Percentiles rank a stretch among this genome's conserved stretches.
Evolutionary conservation across 2,329 filamentous ascomycete genomes (phyloP).

Genomic region (Stachybotrys chlorohalonatus): DNA sequence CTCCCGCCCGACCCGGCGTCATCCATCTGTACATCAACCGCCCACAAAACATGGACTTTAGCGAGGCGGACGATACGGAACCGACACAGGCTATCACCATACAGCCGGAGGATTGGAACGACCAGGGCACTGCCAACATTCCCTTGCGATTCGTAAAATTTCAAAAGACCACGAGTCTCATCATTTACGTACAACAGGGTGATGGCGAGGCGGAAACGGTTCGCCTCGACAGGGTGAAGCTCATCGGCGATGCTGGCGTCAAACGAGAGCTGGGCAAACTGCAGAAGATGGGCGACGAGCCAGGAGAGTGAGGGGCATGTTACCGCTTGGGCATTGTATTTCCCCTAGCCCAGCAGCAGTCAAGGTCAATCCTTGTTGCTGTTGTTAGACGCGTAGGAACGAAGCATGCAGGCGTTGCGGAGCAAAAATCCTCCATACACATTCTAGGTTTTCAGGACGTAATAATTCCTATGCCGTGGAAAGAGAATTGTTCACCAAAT

Average conservation of each 20-base stretch:
- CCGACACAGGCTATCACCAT: constrained; percentile 75
- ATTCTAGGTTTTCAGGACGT: neutral
- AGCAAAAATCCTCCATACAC: neutral
- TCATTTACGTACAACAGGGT: constrained; percentile 82
- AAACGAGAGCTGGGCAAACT: constrained; percentile 91
- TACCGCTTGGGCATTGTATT: neutral
- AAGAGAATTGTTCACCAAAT: neutral
- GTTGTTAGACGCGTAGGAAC: neutral
- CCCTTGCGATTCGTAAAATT: constrained; percentile 90
- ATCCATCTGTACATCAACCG: constrained; percentile 84
- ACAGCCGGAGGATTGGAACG: constrained; percentile 70
- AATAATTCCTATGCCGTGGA: neutral
- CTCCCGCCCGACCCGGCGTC: constrained; percentile 70
- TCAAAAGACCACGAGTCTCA: constrained; percentile 80
- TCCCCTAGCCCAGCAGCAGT: neutral
- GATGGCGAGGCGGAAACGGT: constrained; percentile 78
- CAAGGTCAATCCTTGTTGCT: neutral
- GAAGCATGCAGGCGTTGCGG: neutral
- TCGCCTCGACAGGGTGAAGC: constrained; percentile 65
- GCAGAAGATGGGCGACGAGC: constrained; percentile 82
- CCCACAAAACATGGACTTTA: constrained; percentile 84
- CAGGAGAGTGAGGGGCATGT: neutral
- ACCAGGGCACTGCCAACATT: constrained; percentile 63
- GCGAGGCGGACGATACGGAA: constrained; percentile 81
- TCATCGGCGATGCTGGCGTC: constrained; percentile 85